Base-by-base conservation (phyloP, 1,284 basidiomycete genomes). In the Flammula alnicola region DNA sequence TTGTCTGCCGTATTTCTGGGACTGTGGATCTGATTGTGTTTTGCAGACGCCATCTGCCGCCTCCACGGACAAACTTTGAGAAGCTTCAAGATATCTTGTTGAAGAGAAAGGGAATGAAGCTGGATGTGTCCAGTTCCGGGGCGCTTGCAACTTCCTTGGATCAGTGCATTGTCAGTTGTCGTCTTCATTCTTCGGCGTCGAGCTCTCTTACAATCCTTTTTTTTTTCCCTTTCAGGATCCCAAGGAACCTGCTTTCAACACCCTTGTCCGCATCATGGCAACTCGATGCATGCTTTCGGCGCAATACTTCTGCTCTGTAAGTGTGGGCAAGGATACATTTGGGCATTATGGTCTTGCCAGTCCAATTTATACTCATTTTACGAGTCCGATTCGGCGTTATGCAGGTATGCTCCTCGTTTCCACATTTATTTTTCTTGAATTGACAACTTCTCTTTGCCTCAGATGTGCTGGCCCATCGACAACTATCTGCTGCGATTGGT, bases 291-390 rank as follows among this genome's bases (percentile, higher is more conserved):
- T 99, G 97, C 78, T 98, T 14, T 89, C 95, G 0, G 97, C 97
- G 22, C 96, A 99, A 69, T 99, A 99, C 70, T 98, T 99, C 72
- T 95, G 93, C 65, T 91, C 95, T 0, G 97, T 96, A 7, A 94
- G 91, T 59, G 94, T 98, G 3, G 85, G 88, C 0, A 84, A 89
- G 51, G 95, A 98, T 61, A 89, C 93, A 0, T 99, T 98, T 66
- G 88, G 91, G 1, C 97, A 99, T 71, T 99, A 99, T 66, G 97
- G 97, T 47, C 81, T 99, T 14, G 97, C 97, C 0, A 95, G 86
- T 61, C 84, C 89, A 0, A 99, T 99, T 58, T 99, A 99, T 71
- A 99, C 97, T 0, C 97, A 99, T 69, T 99, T 99, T 68, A 98
- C 96, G 2, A 91, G 92, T 65, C 94, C 95, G 0, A 97, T 97